phyloP scores from a whole-genome alignment of 805 yeast genomes.

The Metschnikowia continentalis region DNA sequence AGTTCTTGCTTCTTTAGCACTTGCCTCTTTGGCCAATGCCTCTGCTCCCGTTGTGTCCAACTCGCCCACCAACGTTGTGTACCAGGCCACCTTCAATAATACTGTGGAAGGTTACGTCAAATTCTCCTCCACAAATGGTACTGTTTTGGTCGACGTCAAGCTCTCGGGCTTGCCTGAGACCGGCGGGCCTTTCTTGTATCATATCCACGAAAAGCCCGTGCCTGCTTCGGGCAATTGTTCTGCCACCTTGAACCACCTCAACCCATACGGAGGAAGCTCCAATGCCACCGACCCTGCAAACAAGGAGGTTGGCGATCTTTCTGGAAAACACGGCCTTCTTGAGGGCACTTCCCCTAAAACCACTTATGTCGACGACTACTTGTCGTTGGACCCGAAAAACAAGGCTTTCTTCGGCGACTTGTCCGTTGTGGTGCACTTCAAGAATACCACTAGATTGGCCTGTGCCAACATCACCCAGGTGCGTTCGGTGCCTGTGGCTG shows the following conservation, averaged over 20 bases:
- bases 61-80: conserved; percentile 26
- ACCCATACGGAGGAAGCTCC: conserved; percentile 34
- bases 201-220: conserved; percentile 35
- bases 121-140: conserved; percentile 29
- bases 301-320: conserved; percentile 36
- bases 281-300: conserved; percentile 22
- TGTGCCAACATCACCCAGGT: conserved; percentile 36
- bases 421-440: conserved; percentile 35
- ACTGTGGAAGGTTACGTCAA: conserved; percentile 27
- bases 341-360: conserved; percentile 23
- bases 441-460: conserved; percentile 30
- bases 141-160: conserved; percentile 31
- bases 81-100: conserved; percentile 23
- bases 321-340: conserved; percentile 37
- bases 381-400: conserved; percentile 28
- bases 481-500: background rate
- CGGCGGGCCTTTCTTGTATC: conserved; percentile 41
- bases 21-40: conserved; percentile 13
- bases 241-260: conserved; percentile 34
- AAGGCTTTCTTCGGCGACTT: conserved; percentile 25
- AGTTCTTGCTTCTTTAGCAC: conserved; percentile 8
- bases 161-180: conserved; percentile 28
- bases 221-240: conserved; percentile 31
- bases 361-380: conserved; percentile 26
- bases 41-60: conserved; percentile 27